Conservation (phyloP, 441 rosid species). For the Euphorbia schlechtendalii region DNA sequence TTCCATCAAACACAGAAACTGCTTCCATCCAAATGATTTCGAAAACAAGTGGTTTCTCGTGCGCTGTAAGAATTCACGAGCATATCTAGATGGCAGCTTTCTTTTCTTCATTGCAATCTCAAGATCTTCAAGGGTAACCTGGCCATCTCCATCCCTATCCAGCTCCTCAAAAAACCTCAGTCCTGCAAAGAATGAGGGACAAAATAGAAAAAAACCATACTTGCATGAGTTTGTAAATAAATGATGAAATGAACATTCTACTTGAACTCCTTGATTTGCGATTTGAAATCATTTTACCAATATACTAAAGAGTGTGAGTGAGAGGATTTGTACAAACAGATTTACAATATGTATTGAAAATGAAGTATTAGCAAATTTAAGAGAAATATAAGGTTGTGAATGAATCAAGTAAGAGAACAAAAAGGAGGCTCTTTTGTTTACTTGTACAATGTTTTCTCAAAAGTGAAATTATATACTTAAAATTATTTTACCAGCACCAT, state of each 20-base stretch:
- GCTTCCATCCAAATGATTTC: constrained; percentile 97
- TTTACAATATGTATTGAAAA: neutral
- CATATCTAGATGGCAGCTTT: constrained; percentile 74
- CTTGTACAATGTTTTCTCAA: neutral
- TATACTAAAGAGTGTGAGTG: neutral
- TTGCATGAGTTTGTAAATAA: neutral
- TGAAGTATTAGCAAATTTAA: neutral
- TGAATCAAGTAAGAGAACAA: neutral
- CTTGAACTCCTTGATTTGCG: neutral
- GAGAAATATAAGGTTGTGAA: neutral
- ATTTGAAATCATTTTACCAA: neutral
- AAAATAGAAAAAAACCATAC: constrained; percentile 10
- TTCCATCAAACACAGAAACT: constrained; percentile 93
- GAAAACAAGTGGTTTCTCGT: constrained; percentile 84
- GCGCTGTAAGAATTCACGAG: constrained; percentile 81
- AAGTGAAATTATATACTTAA: neutral
- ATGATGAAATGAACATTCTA: neutral
- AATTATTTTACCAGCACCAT: neutral
- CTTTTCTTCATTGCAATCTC: constrained; percentile 88
- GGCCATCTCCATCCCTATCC: constrained; percentile 97
- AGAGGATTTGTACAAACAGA: neutral
- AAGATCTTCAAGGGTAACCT: constrained; percentile 89
- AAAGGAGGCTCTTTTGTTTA: neutral
- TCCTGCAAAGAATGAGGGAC: constrained; percentile 38
- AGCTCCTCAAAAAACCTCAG: constrained; percentile 93